Base-by-base conservation (phyloP, 176 grass and related monocot genomes). In the Zea luxurians region DNA sequence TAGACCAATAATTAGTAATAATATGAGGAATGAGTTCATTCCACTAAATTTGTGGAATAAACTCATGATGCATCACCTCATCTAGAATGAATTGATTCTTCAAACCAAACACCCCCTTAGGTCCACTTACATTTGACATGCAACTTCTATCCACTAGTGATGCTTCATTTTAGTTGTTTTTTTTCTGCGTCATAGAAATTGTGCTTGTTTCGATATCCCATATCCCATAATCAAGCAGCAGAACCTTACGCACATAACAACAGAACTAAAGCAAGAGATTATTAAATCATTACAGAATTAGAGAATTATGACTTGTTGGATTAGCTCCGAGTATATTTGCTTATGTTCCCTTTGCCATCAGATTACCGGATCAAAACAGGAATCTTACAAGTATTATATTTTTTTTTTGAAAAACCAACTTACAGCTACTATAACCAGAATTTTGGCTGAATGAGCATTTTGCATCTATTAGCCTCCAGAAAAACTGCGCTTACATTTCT, bases 161-260 rank as follows among this genome's bases (percentile, higher is more conserved):
- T 40, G 10, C 64, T 62, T 17, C 0, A 49, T 13, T 77, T 65
- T 12, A 78, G 44, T 49, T 49, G 60, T 6, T 53, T 13, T 27
- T 27, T 27, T 82, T 35, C 37, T 52, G 49, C 37, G 53, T 49
- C 53, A 47, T 55, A 64, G 64, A 35, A 67, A 74, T 69, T 54
- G 40, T 12, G 47, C 17, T 8, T 42, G n/a, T 37, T 70, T 70
- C 2, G 0, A 36, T 40, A 10, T 71, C 66, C 66, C 13, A 18
- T 40, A 34, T 37, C 50, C 42, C 2, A 61, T n/a, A 41, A 57
- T 27, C 40, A 71, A n/a, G 64, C 15, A 71, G 36, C 16, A 18
- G 12, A 37, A 27, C 27, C 27, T 27, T 27, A 27, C 27, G 27
- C 27, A 27, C 27, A 27, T 27, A 27, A 27, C 27, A 27, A 27